These are phyloP conservation scores for Solanum lycopersicoides DNA, from an alignment of 257 asterid genomes.

Conservation along the genomic window DNA sequence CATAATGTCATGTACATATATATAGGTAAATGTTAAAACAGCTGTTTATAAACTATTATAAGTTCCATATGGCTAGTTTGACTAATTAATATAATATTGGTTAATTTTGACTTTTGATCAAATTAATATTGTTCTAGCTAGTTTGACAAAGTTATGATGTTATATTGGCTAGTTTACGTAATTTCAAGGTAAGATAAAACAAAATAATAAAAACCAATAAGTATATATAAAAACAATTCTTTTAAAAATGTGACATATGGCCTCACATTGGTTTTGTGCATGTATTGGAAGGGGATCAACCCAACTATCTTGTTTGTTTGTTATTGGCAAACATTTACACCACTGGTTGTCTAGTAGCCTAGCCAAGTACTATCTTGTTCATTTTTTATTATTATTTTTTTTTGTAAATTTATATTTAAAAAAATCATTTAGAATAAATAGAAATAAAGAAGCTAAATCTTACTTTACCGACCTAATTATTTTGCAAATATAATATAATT, in stretches of 20 bases:
- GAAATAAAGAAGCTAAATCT: neutral
- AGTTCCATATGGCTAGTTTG: neutral
- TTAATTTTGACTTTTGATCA: neutral
- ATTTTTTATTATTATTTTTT: too few relatives aligned
- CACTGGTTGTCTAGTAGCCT: neutral
- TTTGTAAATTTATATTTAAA: too few relatives aligned
- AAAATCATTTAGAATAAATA: too few relatives aligned
- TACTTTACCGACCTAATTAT: too few relatives aligned
- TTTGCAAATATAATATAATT: too few relatives aligned
- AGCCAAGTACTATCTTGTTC: neutral
- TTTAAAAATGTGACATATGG: neutral
- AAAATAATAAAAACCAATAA: neutral
- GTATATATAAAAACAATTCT: neutral
- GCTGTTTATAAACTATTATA: neutral
- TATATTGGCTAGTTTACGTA: neutral
- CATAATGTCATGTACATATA: neutral
- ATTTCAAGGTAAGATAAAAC: neutral
- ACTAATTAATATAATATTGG: neutral
- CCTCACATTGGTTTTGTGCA: neutral
- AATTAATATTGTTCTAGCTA: neutral
- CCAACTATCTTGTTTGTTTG: neutral
- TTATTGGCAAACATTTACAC: neutral
- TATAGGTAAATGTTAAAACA: neutral
- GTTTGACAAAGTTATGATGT: neutral
- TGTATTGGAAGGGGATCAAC: neutral